phyloP scores from a whole-genome alignment of 441 rosid species.

The Metrosideros polymorpha region DNA sequence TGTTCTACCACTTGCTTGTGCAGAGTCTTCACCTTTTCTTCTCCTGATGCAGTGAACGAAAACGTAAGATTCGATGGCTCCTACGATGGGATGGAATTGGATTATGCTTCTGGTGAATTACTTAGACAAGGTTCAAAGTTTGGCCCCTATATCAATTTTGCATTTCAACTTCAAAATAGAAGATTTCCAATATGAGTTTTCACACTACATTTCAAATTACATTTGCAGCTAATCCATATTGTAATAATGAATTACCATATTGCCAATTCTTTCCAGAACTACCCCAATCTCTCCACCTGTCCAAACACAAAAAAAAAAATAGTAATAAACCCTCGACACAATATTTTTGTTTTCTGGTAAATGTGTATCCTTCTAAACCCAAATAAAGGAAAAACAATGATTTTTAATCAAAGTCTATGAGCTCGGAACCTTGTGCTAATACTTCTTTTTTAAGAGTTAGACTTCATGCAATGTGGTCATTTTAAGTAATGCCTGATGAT shows the following conservation, averaged over 20 bases:
- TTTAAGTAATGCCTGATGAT: too few species aligned
- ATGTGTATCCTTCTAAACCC: not conserved
- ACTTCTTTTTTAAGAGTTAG: too few species aligned
- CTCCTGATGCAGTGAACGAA: not conserved
- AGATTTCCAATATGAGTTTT: not conserved
- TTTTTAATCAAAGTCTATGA: too few species aligned
- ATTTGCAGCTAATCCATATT: not conserved
- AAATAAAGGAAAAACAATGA: too few species aligned
- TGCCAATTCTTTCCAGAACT: not conserved
- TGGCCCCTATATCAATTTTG: not conserved
- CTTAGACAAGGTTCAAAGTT: not conserved
- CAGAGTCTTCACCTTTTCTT: not conserved
- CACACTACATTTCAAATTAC: not conserved
- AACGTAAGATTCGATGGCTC: not conserved
- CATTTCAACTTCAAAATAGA: not conserved
- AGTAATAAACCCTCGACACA: not conserved
- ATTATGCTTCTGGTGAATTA: not conserved
- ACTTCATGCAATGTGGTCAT: too few species aligned
- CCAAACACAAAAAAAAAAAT: not conserved
- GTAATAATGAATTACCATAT: not conserved
- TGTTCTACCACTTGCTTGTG: not conserved
- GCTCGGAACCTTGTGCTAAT: too few species aligned
- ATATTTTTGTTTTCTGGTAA: not conserved
- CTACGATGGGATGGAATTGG: not conserved
- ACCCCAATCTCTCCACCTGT: not conserved